Evolutionary conservation across 2,329 filamentous ascomycete genomes (phyloP).

Genomic region (Intubia oerlemansii): DNA sequence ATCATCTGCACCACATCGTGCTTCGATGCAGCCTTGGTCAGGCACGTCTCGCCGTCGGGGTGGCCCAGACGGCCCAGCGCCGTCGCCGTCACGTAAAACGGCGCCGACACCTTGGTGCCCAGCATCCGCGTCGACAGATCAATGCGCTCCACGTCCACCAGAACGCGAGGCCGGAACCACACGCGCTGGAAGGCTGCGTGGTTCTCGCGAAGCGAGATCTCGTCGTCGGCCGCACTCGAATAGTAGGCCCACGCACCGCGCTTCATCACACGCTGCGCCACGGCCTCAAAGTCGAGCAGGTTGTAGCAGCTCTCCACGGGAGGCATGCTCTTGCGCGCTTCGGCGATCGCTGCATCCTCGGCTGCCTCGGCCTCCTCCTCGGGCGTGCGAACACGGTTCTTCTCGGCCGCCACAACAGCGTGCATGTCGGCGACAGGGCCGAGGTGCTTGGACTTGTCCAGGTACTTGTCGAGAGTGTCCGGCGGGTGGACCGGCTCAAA

Average conservation of each 20-base stretch:
- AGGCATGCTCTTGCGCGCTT: slow-evolving; percentile 56
- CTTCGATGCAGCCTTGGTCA: slow-evolving; percentile 64
- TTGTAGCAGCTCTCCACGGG: slow-evolving; percentile 78
- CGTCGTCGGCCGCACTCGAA: slow-evolving; percentile 76
- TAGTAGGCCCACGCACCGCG: slow-evolving; percentile 96
- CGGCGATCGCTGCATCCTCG: slow-evolving; percentile 37
- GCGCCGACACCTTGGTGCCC: slow-evolving; percentile 60
- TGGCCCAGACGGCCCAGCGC: slow-evolving; percentile 89
- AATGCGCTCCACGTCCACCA: slow-evolving; percentile 75
- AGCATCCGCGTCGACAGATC: slow-evolving; percentile 88
- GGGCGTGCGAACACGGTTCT: slow-evolving; percentile 13
- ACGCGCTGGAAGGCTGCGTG: slow-evolving; percentile 92
- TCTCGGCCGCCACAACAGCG: slow-evolving; percentile 39
- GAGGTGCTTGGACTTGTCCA: slow-evolving; percentile 68
- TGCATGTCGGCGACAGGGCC: slow-evolving; percentile 79
- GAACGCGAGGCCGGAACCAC: slow-evolving; percentile 78
- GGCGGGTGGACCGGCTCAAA: slow-evolving; percentile 78
- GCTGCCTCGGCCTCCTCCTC: slow-evolving; percentile 44
- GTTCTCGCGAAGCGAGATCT: slow-evolving; percentile 88
- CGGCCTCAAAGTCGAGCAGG: slow-evolving; percentile 85
- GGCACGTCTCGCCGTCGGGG: slow-evolving; percentile 78
- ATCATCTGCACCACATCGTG: slow-evolving; percentile 98
- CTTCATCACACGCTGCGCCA: slow-evolving; percentile 82
- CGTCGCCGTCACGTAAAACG: slow-evolving; percentile 92
- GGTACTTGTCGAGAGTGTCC: slow-evolving; percentile 70